A percentile compares a stretch with the other conserved stretches of the same genome.
phyloP scores from a whole-genome alignment of 805 yeast genomes.

The Cyberlindnera nakhonratchasimensis region DNA sequence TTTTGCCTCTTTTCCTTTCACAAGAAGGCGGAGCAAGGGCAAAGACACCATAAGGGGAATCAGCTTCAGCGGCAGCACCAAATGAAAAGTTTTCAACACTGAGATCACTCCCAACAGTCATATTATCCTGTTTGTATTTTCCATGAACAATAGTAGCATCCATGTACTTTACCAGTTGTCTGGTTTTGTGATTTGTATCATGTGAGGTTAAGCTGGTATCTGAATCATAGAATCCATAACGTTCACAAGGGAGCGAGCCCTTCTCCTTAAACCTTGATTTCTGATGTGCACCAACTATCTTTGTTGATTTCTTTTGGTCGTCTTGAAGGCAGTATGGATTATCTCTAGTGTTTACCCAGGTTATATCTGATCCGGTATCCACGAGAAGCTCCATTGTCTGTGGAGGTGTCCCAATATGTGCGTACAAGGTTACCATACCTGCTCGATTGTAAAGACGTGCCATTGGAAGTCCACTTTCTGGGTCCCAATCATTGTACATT shows the following conservation, averaged over 20 bases:
- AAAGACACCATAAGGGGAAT: conserved; percentile 40
- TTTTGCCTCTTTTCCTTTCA: conserved; percentile 1
- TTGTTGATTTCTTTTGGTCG: not conserved
- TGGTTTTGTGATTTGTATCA: not conserved
- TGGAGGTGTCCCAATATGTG: conserved; percentile 20
- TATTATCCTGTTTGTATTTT: conserved; percentile 43
- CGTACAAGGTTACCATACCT: conserved; percentile 1
- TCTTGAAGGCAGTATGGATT: conserved; percentile 15
- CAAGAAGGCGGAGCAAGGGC: conserved; percentile 30
- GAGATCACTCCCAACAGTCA: conserved; percentile 20
- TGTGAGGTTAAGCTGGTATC: not conserved
- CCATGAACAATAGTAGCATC: conserved; percentile 50
- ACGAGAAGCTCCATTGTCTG: conserved; percentile 30
- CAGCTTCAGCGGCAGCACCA: conserved; percentile 32
- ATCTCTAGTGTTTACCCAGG: conserved; percentile 31
- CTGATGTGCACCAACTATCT: not conserved
- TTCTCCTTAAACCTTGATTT: not conserved
- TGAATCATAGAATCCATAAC: conserved; percentile 5
- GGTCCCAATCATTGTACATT: not conserved
- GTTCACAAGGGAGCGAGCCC: conserved; percentile 7
- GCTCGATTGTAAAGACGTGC: conserved; percentile 8
- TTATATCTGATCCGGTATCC: conserved; percentile 35
- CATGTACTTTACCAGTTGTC: conserved; percentile 2
- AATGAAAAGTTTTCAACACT: conserved; percentile 34
- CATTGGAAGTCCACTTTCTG: conserved; percentile 4